Base-by-base conservation (phyloP, 768 basidiomycete species). In the Pleurotus tuoliensis region DNA sequence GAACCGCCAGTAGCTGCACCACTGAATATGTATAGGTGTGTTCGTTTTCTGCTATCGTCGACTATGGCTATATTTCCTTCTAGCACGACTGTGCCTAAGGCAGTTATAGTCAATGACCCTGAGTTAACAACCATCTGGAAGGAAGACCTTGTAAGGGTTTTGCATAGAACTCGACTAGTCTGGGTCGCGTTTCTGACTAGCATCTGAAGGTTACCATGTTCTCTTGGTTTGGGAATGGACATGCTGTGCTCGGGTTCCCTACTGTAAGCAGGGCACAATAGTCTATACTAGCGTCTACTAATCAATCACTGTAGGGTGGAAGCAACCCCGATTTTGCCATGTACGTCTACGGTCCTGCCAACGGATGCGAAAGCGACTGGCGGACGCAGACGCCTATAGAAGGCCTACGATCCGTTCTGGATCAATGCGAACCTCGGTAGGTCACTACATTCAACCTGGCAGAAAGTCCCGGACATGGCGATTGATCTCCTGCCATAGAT, bases 11-110 rank as follows among this genome's bases (percentile, higher is more conserved):
- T 59, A 0, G 56, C 62, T 4, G 57, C 60, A 53, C 49, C 63
- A 43, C 49, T 69, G 59, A 64, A 75, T 40, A 69, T 82, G 58
- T 84, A 81, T 60, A 77, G 76, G 81, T 80, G 52, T 57, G 68
- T 56, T 25, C 2, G 12, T 55, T 48, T n/a, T 37, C n/a, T 20
- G 55, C 4, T 9, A 34, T 34, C 8, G 8, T 34, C 4, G 30
- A 34, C 30, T 34, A 34, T 34, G 8, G 30, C 30, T 34, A 34
- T 3, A 55, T 58, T 15, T 15, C 15, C 18, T 24, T 43, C 45
- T 34, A 81, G 80, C 48, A 69, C 76, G 0, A 75, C 69, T 2
- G 61, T 83, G 8, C 73, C 79, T 1, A 69, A 71, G 52, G 63
- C 69, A 22, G 55, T 63, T 16, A 75, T 84, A 58, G 61, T 69